Percentiles rank a stretch among this genome's conserved stretches.
Conservation (phyloP, 2,329 filamentous ascomycete species). For the Microcera coccophila region DNA sequence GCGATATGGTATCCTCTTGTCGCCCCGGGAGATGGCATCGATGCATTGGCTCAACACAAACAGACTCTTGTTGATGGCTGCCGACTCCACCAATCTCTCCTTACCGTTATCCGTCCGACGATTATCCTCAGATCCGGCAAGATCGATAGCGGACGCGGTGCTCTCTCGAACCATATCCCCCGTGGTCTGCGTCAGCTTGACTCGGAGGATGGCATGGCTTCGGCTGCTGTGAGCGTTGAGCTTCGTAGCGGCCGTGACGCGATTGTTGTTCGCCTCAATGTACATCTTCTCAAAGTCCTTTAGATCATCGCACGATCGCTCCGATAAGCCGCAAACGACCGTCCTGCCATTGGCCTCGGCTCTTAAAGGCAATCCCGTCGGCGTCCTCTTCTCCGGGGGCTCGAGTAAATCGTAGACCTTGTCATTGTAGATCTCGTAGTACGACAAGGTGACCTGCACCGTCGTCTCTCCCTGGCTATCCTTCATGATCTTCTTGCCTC, state of each 20-base stretch:
- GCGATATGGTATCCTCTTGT: conserved; percentile 80
- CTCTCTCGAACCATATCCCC: conserved; percentile 67
- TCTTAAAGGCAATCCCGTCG: conserved; percentile 73
- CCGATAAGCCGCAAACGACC: conserved; percentile 78
- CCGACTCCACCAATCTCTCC: conserved; percentile 88
- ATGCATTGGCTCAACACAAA: conserved; percentile 95
- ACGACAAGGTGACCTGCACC: conserved; percentile 75
- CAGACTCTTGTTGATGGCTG: conserved; percentile 94
- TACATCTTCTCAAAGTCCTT: conserved; percentile 90
- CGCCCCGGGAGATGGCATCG: conserved; percentile 77
- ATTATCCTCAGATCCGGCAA: conserved; percentile 95
- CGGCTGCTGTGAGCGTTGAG: conserved; percentile 87
- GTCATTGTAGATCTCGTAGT: conserved; percentile 97
- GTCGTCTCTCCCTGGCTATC: conserved; percentile 67
- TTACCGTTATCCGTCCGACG: conserved; percentile 89
- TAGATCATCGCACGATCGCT: conserved; percentile 74
- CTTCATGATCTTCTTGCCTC: conserved; percentile 79
- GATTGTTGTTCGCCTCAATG: conserved; percentile 86
- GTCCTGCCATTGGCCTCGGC: conserved; percentile 86
- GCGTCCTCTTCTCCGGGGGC: conserved; percentile 77
- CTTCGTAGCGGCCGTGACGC: conserved; percentile 86
- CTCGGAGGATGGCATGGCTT: conserved; percentile 85
- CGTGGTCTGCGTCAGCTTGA: conserved; percentile 77
- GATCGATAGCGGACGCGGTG: conserved; percentile 87
- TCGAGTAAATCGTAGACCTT: conserved; percentile 91